These are phyloP conservation scores for Backusella parvicylindrica DNA, from an alignment of 192 early-diverging fungal species.

Conservation along the genomic window DNA sequence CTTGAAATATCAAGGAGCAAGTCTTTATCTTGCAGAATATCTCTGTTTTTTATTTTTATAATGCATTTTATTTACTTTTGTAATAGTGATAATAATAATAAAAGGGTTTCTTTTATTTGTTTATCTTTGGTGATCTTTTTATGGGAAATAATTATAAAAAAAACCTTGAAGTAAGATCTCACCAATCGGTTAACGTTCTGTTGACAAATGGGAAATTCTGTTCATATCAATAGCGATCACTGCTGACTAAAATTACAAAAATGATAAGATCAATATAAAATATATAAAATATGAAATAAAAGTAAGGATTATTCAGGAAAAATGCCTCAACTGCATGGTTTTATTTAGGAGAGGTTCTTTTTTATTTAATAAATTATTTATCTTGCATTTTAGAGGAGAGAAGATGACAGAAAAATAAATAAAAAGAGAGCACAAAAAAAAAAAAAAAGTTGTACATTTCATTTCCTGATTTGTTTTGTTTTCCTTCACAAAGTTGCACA, in stretches of 20 bases:
- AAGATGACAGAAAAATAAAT: background rate
- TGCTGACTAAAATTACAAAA: background rate
- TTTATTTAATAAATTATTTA: background rate
- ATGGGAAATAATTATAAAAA: too few relatives aligned
- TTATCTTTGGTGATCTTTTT: background rate
- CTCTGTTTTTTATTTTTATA: background rate
- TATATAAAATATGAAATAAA: background rate
- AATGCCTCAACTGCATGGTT: slow-evolving; percentile 1
- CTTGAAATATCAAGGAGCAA: background rate
- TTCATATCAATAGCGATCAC: background rate
- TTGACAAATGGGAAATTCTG: slow-evolving; percentile 4
- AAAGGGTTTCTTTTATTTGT: background rate
- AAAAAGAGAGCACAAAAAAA: background rate
- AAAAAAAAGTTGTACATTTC: background rate
- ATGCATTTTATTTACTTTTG: background rate
- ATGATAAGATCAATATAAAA: background rate
- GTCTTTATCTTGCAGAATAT: background rate
- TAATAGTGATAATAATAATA: background rate
- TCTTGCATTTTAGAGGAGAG: background rate
- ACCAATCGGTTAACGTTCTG: background rate
- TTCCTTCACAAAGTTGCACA: background rate
- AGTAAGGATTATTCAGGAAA: background rate
- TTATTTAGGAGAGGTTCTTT: background rate
- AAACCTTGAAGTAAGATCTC: background rate
- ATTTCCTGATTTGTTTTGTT: background rate